Evolutionary conservation across 768 basidiomycete genomes (phyloP).

Genomic region (Macrolepiota dolichaula): DNA sequence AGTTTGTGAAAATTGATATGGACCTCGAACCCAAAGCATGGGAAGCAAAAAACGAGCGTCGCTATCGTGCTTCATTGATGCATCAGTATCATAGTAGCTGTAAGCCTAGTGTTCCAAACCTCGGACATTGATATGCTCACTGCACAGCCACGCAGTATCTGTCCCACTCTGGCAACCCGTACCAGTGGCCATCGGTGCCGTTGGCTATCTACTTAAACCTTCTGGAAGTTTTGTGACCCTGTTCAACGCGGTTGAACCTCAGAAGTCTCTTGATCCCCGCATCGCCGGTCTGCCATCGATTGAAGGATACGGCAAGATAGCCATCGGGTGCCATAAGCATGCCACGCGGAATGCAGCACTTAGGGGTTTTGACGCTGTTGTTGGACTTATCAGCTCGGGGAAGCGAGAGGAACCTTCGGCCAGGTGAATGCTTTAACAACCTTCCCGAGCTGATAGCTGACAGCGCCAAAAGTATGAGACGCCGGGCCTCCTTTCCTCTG

Average conservation of each 20-base stretch:
- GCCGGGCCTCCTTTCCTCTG: slow-evolving; percentile 59
- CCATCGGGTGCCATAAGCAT: slow-evolving; percentile 43
- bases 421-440: slow-evolving; percentile 25
- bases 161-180: slow-evolving; percentile 74
- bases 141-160: slow-evolving; percentile 37
- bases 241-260: slow-evolving; percentile 63
- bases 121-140: neutral
- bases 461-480: slow-evolving; percentile 32
- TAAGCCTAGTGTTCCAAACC: slow-evolving; percentile 29
- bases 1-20: slow-evolving; percentile 13
- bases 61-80: slow-evolving; percentile 61
- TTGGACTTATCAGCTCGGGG: slow-evolving; percentile 40
- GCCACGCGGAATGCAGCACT: slow-evolving; percentile 56
- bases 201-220: slow-evolving; percentile 73
- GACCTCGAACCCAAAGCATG: slow-evolving; percentile 36
- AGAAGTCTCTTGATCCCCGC: slow-evolving; percentile 37
- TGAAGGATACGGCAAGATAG: slow-evolving; percentile 60
- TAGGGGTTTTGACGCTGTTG: slow-evolving; percentile 46
- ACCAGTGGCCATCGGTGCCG: slow-evolving; percentile 63
- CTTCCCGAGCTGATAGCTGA: neutral
- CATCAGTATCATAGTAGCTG: slow-evolving; percentile 72
- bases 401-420: slow-evolving; percentile 18
- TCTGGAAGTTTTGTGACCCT: slow-evolving; percentile 70
- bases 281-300: slow-evolving; percentile 54
- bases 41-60: slow-evolving; percentile 55